Evolutionary conservation across 306 rosid species (phyloP), one percentile per base, ranked within the genome.

Genomic region (Quercus wislizeni): DNA sequence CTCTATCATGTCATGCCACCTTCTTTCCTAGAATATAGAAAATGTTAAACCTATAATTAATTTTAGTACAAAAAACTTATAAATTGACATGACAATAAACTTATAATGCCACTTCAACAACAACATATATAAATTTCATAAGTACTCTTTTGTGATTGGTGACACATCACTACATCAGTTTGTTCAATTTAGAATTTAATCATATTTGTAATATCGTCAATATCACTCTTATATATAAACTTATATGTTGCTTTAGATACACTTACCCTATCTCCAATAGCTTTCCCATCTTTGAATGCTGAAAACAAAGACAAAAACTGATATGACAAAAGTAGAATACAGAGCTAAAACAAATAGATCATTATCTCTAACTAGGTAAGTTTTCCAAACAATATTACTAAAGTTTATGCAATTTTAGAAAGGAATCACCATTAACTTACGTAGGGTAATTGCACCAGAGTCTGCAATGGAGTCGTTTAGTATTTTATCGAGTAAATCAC

Each of bases 201-300:
- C 11, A 41, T 41, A 41, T 41, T 30, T 41, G 46, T 8, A 41
- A 41, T 41, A 41, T 41, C 46, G 1, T 8, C 8, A 41, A 41
- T 41, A 41, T 41, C 11, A 7, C 46, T 41, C 3, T 49, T 12
- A 49, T 13, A 49, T 12, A 49, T 12, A 1, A 11, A 49, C 54
- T 49, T 13, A 49, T 49, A 2, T 12, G 15, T 49, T 13, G 5
- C 54, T 49, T 49, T 49, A 49, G 54, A 58, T 58, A 58, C 12
- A 69, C 89, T 33, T 81, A 95, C 99, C 93, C 33, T 90, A 55
- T 90, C 90, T 70, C 89, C 97, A 69, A 93, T 93, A 55, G 87
- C 63, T 55, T 89, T 89, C 30, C 85, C 76, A 38, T 88, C 83
- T 79, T 85, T 93, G 88, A 93, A 90, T 78, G 98, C 99, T 95